Conservation (phyloP, 1,284 basidiomycete genomes). For the Megacollybia platyphylla region DNA sequence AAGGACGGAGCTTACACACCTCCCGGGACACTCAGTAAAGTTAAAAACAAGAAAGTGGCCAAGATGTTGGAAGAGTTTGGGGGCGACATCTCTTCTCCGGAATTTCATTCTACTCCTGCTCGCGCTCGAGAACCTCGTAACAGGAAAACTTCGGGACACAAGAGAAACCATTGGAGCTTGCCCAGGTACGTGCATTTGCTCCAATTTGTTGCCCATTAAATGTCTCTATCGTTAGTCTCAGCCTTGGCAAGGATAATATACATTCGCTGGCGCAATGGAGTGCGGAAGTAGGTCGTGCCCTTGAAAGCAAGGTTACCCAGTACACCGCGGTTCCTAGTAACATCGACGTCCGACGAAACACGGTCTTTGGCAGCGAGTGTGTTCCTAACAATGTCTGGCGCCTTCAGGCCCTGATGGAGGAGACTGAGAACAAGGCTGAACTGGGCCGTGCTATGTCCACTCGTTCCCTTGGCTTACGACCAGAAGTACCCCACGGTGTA, state of each 20-base stretch:
- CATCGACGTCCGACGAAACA: constrained; percentile 31
- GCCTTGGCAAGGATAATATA: constrained; percentile 47
- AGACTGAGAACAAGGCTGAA: constrained; percentile 14
- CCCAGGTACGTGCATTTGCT: constrained; percentile 32
- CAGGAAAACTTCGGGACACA: constrained; percentile 37
- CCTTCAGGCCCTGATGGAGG: constrained; percentile 26
- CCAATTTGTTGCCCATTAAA: neutral
- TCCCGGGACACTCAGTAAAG: constrained; percentile 26
- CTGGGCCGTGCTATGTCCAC: constrained; percentile 28
- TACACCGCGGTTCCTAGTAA: constrained; percentile 25
- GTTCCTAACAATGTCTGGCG: constrained; percentile 19
- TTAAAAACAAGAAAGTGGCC: constrained; percentile 21
- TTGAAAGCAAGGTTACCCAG: constrained; percentile 27
- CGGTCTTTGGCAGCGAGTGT: constrained; percentile 32
- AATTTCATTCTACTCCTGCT: constrained; percentile 44
- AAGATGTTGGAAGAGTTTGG: constrained; percentile 31
- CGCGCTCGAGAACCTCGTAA: constrained; percentile 15
- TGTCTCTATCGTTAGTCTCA: constrained; percentile 27
- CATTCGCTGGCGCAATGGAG: constrained; percentile 37
- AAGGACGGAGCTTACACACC: constrained; percentile 29
- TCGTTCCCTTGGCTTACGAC: constrained; percentile 31
- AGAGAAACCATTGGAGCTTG: constrained; percentile 47
- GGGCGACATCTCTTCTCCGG: constrained; percentile 39
- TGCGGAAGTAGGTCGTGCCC: constrained; percentile 32
- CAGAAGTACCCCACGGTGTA: constrained; percentile 33